Base-by-base conservation (phyloP, 495 filamentous ascomycete genomes). In the Thermothielavioides terrestris region DNA sequence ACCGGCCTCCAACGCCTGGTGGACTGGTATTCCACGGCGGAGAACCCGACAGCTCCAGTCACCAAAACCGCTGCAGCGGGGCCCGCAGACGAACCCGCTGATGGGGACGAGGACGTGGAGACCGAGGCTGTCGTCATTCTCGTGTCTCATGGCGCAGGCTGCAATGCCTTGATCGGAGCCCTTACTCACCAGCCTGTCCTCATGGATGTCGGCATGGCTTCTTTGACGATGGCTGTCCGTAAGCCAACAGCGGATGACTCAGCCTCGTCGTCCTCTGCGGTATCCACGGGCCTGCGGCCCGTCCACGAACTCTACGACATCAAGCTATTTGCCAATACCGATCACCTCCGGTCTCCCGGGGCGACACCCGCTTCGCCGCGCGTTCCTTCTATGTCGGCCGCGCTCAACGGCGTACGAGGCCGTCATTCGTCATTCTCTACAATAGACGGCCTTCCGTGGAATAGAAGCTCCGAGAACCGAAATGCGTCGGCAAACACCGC, bases 71-170 rank as follows among this genome's bases (percentile, higher is more conserved):
- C 52, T 56, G 38, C 63, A 36, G 42, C 56, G 57, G 46, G 52
- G 11, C 42, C 52, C 1, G 40, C 53, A 6, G 53, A 60, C 3
- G 59, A 60, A 7, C 50, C 49, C 4, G 37, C 25, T 6, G 69
- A 77, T 48, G 69, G 6, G 7, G 42, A 76, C 5, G 68, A 72
- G 12, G 72, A 77, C 11, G 69, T 76, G 3, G 77, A 83, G 21
- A 69, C 76, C 4, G 87, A 97, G 57, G 77, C 86, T 0, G 80
- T 97, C 6, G 66, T 99, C n/a, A 76, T 99, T 25, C 67, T 99
- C 11, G 88, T 99, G 42, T 95, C 94, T 0, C 92, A 99, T 59
- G 91, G 91, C n/a, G 94, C 94, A 10, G 94, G 90, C 41, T 95
- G 92, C 67, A 99, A 99, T 68, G 94, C 92, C 0, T 67, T 99